These are phyloP conservation scores for Populus euphratica DNA, from an alignment of 345 rosid species.

Conservation along the genomic window DNA sequence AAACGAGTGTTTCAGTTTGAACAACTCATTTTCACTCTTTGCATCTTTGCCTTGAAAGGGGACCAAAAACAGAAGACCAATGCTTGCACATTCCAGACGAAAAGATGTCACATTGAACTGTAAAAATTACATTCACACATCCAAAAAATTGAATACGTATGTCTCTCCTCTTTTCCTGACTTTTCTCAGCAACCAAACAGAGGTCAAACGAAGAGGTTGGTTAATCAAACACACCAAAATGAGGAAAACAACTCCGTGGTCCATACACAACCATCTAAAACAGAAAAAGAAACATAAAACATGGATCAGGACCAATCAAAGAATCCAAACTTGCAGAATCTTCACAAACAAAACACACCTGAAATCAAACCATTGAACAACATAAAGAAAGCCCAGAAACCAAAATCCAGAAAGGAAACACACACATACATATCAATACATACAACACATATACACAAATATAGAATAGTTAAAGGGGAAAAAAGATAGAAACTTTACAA, in stretches of 20 bases:
- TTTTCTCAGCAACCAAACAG: conserved; percentile 8
- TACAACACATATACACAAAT: neutral
- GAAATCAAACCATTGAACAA: neutral
- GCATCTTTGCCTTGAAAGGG: neutral
- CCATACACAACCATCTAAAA: neutral
- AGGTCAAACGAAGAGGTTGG: neutral
- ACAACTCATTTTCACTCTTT: neutral
- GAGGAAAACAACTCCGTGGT: neutral
- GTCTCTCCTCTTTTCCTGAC: neutral
- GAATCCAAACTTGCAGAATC: neutral
- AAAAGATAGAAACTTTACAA: conserved; percentile 43
- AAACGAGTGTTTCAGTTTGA: neutral
- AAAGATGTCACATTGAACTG: neutral
- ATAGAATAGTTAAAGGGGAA: neutral
- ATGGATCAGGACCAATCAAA: conserved; percentile 23
- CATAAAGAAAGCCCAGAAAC: neutral
- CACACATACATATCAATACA: conserved; percentile 1
- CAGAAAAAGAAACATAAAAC: neutral
- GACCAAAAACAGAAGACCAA: neutral
- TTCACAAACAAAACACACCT: neutral
- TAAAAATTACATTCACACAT: neutral
- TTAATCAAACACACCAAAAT: neutral
- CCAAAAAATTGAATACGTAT: neutral
- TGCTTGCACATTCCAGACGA: neutral
- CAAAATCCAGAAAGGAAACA: neutral